phyloP scores from a whole-genome alignment of 2,329 filamentous ascomycete species.

The Diaporthe australafricana region DNA sequence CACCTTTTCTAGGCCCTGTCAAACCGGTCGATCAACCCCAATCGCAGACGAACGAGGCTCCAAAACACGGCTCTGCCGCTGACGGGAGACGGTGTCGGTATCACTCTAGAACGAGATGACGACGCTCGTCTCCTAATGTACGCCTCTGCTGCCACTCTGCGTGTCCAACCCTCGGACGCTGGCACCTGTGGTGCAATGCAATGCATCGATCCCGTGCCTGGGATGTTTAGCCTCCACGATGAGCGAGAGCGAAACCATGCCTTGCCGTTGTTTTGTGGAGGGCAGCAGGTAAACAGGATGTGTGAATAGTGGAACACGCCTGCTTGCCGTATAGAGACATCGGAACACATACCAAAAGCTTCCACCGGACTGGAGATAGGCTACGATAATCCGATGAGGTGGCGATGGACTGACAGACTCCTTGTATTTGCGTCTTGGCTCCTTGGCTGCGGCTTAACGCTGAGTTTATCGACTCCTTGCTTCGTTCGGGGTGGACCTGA shows the following conservation, averaged over 20 bases:
- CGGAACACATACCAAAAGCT: constrained; percentile 11
- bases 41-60: constrained; percentile 37
- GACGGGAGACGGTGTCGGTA: constrained; percentile 26
- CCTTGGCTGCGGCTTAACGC: constrained; percentile 27
- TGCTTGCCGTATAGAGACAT: not conserved
- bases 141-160: constrained; percentile 1
- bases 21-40: constrained; percentile 42
- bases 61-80: constrained; percentile 28
- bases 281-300: not conserved
- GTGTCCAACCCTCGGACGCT: constrained; percentile 7
- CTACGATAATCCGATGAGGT: constrained; percentile 10
- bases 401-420: not conserved
- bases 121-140: not conserved
- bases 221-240: not conserved
- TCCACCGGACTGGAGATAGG: not conserved
- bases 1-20: constrained; percentile 42
- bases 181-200: constrained; percentile 6
- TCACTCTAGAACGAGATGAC: constrained; percentile 24
- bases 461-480: constrained; percentile 9
- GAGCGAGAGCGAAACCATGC: constrained; percentile 14
- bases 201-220: constrained; percentile 1
- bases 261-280: not conserved
- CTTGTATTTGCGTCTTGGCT: constrained; percentile 13
- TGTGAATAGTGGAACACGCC: not conserved
- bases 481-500: not conserved